Base-by-base conservation (phyloP, 208 protist genomes). In the Leishmania amazonensis region DNA sequence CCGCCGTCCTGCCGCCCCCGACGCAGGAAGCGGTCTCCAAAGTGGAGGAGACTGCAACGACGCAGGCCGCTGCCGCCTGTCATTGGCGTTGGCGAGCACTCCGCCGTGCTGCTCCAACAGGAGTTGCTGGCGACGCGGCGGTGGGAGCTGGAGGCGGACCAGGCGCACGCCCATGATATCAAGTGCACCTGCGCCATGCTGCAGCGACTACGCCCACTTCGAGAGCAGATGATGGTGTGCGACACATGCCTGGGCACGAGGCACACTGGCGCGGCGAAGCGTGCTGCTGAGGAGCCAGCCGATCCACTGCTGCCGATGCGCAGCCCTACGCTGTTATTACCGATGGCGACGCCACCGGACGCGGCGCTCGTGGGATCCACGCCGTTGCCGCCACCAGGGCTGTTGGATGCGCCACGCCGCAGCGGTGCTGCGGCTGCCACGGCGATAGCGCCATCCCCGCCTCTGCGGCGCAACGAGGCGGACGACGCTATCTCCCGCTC, bases 61-160 rank as follows among this genome's bases (percentile, higher is more conserved):
- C 83, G 73, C 38, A 79, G 77, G 57, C 81, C 88, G 28, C 82
- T 94, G 60, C 86, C 89, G 57, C 89, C 88, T 28, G 84, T 80
- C 38, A 78, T 76, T 40, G 92, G 90, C 19, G 90, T 95, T 5
- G 90, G 90, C 38, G 87, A 92, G 47, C 84, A 85, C 71, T 80
- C 90, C 15, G 81, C 85, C 28, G 77, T 76, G 19, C 65, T 85
- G 40, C 73, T 90, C 54, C 85, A 90, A 42, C 80, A 88, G 8
- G 83, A 87, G 31, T 57, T 93, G 17, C 70, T 90, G 1, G 49
- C 87, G 38, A 65, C 73, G 17, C 87, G 89, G 6, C 84, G 84
- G 2, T 54, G 81, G 11, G 88, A 92, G 49, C 58, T 94, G 35
- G 83, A 89, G 58, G 74, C 78, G 54, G 86, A 93, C 65, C 49